Conservation (phyloP, 225 moss, liverwort and hornwort genomes). For the Pseudisothecium myosuroides region DNA sequence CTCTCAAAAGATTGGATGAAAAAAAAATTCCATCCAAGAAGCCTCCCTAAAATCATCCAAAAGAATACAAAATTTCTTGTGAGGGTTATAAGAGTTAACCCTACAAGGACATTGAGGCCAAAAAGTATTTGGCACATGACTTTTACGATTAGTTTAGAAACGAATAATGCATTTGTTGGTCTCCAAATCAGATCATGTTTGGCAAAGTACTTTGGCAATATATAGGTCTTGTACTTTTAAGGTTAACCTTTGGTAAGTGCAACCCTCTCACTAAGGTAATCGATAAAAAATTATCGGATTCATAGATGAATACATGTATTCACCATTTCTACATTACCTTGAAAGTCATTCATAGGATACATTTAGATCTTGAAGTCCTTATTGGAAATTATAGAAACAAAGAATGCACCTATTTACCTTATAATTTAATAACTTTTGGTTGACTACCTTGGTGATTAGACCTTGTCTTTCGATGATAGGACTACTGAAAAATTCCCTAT, state of each 20-base stretch:
- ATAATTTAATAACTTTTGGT: background rate
- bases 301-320: accelerated
- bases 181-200: background rate
- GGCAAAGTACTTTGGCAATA: background rate
- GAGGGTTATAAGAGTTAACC: accelerated
- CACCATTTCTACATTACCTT: accelerated
- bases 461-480: too few species aligned
- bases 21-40: accelerated
- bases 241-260: accelerated
- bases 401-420: background rate
- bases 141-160: background rate
- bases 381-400: background rate
- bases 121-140: accelerated
- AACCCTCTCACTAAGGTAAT: background rate
- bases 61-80: background rate
- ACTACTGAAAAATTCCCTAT: background rate
- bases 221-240: accelerated
- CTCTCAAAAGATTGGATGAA: too few species aligned
- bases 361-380: accelerated
- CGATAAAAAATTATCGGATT: accelerated
- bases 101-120: accelerated
- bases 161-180: background rate
- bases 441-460: background rate
- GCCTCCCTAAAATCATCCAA: too few species aligned
- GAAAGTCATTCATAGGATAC: background rate